A percentile compares a stretch with the other conserved stretches of the same genome.
phyloP scores from a whole-genome alignment of 495 filamentous ascomycete genomes.

The Jackrogersella minutella region DNA sequence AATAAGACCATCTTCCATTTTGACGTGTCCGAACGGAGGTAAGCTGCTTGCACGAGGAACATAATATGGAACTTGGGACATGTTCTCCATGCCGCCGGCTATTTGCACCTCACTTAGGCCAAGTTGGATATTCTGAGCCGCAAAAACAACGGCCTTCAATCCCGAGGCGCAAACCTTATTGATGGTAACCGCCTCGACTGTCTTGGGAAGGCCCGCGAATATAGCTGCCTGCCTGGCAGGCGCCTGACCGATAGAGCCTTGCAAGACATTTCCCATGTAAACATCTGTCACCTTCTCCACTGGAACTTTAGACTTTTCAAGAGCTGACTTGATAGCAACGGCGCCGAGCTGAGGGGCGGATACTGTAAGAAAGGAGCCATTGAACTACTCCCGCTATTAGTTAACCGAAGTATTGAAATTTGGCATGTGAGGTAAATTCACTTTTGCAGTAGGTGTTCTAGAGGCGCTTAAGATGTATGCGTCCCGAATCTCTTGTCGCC shows the following conservation, averaged over 20 bases:
- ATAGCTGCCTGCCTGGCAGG: conserved; percentile 91
- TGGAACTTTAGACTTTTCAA: conserved; percentile 83
- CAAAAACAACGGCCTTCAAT: conserved; percentile 87
- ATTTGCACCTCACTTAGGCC: conserved; percentile 86
- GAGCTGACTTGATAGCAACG: conserved; percentile 85
- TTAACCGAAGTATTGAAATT: neutral
- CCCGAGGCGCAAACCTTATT: conserved; percentile 99
- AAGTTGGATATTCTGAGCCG: conserved; percentile 92
- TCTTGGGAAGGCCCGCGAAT: conserved; percentile 80
- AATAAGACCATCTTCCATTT: conserved; percentile 88
- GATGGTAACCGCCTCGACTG: conserved; percentile 85
- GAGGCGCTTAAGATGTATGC: conserved; percentile 91
- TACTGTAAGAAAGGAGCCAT: conserved; percentile 83
- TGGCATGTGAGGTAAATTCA: conserved; percentile 42
- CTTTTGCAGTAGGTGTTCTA: conserved; percentile 88
- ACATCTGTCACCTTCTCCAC: conserved; percentile 81
- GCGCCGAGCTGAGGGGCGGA: conserved; percentile 87
- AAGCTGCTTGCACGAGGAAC: conserved; percentile 76
- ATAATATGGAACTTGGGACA: conserved; percentile 94
- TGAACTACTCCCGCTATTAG: conserved; percentile 71
- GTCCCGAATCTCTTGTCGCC: conserved; percentile 77
- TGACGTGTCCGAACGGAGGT: conserved; percentile 84
- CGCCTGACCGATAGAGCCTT: conserved; percentile 83
- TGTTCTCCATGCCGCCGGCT: conserved; percentile 97
- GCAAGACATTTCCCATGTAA: conserved; percentile 97